phyloP scores from a whole-genome alignment of 2,329 filamentous ascomycete genomes.

The Epichloe sp. region DNA sequence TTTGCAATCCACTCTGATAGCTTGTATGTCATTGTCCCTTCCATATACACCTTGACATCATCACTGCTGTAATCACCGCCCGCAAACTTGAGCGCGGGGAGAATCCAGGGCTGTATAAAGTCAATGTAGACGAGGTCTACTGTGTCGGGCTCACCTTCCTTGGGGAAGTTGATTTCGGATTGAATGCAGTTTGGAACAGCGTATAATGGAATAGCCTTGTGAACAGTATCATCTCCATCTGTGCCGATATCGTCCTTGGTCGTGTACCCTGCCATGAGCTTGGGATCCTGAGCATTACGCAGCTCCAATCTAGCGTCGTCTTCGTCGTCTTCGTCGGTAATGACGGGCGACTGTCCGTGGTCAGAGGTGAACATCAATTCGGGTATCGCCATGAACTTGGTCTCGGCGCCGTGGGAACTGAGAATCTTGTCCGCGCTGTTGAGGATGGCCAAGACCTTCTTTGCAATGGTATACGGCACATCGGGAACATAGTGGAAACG shows the following conservation, averaged over 20 bases:
- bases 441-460: slow-evolving; percentile 48
- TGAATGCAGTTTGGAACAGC: slow-evolving; percentile 74
- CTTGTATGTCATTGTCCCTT: slow-evolving; percentile 41
- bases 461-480: slow-evolving; percentile 66
- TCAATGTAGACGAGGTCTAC: slow-evolving; percentile 88
- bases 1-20: slow-evolving; percentile 44
- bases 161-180: slow-evolving; percentile 49
- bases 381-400: slow-evolving; percentile 35
- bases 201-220: slow-evolving; percentile 62
- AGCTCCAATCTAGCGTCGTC: slow-evolving; percentile 20
- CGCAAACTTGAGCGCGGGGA: slow-evolving; percentile 55
- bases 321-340: slow-evolving; percentile 4
- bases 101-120: slow-evolving; percentile 74
- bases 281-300: slow-evolving; percentile 10
- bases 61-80: slow-evolving; percentile 35
- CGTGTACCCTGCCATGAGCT: slow-evolving; percentile 61
- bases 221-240: slow-evolving; percentile 85
- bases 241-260: slow-evolving; percentile 71
- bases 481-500: slow-evolving; percentile 64
- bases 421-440: slow-evolving; percentile 43
- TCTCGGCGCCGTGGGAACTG: slow-evolving; percentile 21
- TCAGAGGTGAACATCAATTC: slow-evolving; percentile 23
- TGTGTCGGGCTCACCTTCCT: slow-evolving; percentile 44
- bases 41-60: slow-evolving; percentile 38
- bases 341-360: slow-evolving; percentile 3